phyloP scores from a whole-genome alignment of 768 basidiomycete species.

The Coprinopsis marcescibilis region DNA sequence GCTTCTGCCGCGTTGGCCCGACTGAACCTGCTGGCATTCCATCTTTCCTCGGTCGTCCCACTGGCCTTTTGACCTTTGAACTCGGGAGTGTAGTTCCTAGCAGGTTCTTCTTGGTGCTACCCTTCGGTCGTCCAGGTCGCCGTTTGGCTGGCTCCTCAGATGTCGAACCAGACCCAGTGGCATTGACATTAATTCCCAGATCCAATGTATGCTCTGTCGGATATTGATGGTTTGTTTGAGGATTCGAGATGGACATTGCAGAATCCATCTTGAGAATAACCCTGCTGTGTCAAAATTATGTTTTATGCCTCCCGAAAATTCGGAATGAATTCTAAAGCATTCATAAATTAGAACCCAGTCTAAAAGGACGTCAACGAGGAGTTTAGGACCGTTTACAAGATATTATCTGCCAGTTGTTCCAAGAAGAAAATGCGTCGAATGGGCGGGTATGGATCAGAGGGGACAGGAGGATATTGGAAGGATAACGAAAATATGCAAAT shows the following conservation, averaged over 20 bases:
- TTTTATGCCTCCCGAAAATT: constrained; percentile 7
- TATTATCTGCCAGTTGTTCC: background rate
- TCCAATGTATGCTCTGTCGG: constrained; percentile 6
- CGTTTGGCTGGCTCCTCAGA: constrained; percentile 40
- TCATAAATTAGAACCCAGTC: constrained; percentile 6
- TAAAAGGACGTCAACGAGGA: background rate
- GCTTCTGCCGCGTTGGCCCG: constrained; percentile 33
- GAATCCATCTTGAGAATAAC: constrained; percentile 12
- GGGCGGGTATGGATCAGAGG: too few relatives aligned
- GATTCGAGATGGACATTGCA: constrained; percentile 9
- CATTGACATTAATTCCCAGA: constrained; percentile 1
- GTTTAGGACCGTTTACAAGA: background rate
- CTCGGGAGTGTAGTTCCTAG: constrained; percentile 31
- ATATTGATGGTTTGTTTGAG: constrained; percentile 11
- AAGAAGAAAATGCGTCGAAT: too few relatives aligned
- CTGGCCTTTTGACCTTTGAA: constrained; percentile 64
- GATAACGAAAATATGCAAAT: constrained; percentile 2
- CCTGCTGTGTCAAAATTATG: constrained; percentile 5
- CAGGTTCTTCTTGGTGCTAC: constrained; percentile 66
- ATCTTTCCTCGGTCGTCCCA: constrained; percentile 77
- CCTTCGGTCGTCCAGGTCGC: constrained; percentile 72
- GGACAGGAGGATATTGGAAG: background rate
- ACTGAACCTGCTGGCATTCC: constrained; percentile 76
- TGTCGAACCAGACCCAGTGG: background rate
- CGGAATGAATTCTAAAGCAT: constrained; percentile 10